phyloP scores from a whole-genome alignment of 176 grass and related monocot genomes.

The Urochloa ruziziensis region DNA sequence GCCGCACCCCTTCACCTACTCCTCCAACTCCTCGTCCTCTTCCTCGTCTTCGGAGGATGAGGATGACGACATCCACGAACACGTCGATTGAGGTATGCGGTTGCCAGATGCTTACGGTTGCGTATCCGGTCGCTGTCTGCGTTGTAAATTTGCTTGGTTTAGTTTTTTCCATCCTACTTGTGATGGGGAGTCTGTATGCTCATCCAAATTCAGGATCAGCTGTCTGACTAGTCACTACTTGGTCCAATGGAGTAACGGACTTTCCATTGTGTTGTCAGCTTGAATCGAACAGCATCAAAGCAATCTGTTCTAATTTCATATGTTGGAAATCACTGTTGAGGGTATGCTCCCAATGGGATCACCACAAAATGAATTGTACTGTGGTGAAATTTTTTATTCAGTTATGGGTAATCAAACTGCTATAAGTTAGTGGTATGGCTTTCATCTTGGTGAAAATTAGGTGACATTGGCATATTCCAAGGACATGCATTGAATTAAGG shows the following conservation, averaged over 20 bases:
- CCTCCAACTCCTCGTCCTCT: background rate
- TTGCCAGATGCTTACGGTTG: background rate
- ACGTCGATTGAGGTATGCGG: conserved; percentile 42
- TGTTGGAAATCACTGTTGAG: background rate
- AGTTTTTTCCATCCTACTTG: background rate
- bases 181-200: background rate
- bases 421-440: background rate
- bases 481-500: background rate
- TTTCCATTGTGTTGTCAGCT: background rate
- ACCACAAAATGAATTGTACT: background rate
- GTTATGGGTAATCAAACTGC: background rate
- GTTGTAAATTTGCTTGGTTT: background rate
- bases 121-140: background rate
- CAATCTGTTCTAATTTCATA: background rate
- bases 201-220: background rate
- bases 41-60: conserved; percentile 26
- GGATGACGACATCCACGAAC: background rate
- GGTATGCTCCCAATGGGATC: background rate
- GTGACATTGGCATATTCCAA: background rate
- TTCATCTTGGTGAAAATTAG: background rate
- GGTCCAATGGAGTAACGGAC: background rate
- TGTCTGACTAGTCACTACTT: background rate
- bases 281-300: background rate
- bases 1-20: background rate
- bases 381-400: background rate